A percentile compares a stretch with the other conserved stretches of the same genome.
phyloP scores from a whole-genome alignment of 2,329 filamentous ascomycete species.

The Hansfordia pulvinata region DNA sequence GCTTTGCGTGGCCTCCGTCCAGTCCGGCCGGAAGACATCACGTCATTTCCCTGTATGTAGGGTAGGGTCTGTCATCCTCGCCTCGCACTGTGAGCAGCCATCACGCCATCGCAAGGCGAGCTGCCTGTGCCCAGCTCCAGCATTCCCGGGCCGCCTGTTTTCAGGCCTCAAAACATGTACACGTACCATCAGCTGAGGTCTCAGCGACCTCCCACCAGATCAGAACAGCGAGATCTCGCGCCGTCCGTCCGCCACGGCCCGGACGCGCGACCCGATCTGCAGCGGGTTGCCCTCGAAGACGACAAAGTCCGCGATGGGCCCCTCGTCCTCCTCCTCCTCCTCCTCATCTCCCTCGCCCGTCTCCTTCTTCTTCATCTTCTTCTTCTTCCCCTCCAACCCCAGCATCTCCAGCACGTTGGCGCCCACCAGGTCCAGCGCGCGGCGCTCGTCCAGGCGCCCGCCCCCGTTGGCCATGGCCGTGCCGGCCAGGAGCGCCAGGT shows the following conservation, averaged over 20 bases:
- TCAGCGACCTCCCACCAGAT: too few species aligned
- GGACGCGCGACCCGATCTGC: constrained; percentile 41
- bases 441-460: constrained; percentile 36
- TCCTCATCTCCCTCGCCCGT: constrained; percentile 3
- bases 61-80: too few species aligned
- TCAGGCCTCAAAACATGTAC: too few species aligned
- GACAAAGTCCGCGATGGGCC: constrained; percentile 34
- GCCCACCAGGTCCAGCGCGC: constrained; percentile 43
- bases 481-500: constrained; percentile 45
- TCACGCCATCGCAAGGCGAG: too few species aligned
- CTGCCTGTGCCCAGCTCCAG: too few species aligned
- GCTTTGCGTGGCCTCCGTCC: too few species aligned
- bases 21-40: too few species aligned
- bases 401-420: constrained; percentile 44
- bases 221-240: too few species aligned
- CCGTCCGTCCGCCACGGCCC: constrained; percentile 33
- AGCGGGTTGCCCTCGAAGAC: constrained; percentile 51
- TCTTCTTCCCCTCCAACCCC: constrained; percentile 21
- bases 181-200: too few species aligned
- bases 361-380: constrained; percentile 15
- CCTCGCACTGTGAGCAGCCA: too few species aligned
- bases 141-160: too few species aligned
- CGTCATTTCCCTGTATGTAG: too few species aligned
- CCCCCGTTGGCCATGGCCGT: constrained; percentile 43
- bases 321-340: constrained; percentile 8